Percentiles rank a stretch among this genome's conserved stretches.
These are phyloP conservation scores for Penicillium sp. DNA, from an alignment of 2,329 filamentous ascomycete genomes.

Conservation along the genomic window DNA sequence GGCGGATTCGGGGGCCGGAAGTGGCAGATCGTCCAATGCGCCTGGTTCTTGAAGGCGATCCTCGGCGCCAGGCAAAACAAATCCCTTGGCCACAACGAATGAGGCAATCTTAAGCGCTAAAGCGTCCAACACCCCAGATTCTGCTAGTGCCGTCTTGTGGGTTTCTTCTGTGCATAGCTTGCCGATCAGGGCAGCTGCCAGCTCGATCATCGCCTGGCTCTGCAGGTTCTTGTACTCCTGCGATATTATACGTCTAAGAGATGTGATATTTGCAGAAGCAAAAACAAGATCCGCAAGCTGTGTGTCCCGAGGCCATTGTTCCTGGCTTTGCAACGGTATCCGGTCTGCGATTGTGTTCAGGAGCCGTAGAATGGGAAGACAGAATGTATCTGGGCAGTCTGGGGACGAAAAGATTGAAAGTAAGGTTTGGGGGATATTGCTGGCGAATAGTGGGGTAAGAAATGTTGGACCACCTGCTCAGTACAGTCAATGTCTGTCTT, in stretches of 20 bases:
- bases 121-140: conserved; percentile 71
- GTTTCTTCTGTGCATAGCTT: conserved; percentile 66
- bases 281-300: conserved; percentile 65
- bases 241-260: conserved; percentile 64
- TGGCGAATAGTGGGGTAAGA: conserved; percentile 69
- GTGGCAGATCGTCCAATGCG: conserved; percentile 58
- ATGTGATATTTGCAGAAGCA: conserved; percentile 57
- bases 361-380: conserved; percentile 70
- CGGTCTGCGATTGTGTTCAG: conserved; percentile 70
- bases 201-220: conserved; percentile 50
- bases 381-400: conserved; percentile 63
- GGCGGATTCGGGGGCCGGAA: conserved; percentile 57
- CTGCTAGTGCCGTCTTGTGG: conserved; percentile 70
- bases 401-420: conserved; percentile 66
- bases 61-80: conserved; percentile 66
- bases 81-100: conserved; percentile 65
- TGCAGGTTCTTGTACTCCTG: conserved; percentile 54
- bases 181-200: conserved; percentile 51
- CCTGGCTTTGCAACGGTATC: conserved; percentile 54
- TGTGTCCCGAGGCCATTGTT: conserved; percentile 49
- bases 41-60: conserved; percentile 54
- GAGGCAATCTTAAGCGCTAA: conserved; percentile 71
- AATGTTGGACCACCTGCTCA: conserved; percentile 73
- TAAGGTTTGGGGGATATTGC: conserved; percentile 66
- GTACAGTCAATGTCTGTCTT: conserved; percentile 13